A percentile compares a stretch with the other conserved stretches of the same genome.
Conservation (phyloP, 345 rosid species). For the Gossypium arboreum region DNA sequence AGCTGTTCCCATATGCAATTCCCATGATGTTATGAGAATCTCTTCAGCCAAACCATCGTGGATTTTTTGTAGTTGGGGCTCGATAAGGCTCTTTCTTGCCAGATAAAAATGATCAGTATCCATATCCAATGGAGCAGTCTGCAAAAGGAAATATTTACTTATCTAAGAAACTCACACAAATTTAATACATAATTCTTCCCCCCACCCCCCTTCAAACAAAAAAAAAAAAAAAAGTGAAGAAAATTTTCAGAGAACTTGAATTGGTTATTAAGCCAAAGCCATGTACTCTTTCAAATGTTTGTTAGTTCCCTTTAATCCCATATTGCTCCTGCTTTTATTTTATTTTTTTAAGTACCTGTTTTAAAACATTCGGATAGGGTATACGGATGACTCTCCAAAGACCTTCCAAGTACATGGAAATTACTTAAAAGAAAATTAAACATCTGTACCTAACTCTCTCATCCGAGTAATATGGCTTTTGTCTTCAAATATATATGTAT, state of each 20-base stretch:
- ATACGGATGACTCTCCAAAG: not conserved
- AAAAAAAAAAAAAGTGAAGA: not conserved
- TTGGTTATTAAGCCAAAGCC: not conserved
- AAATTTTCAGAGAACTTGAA: not conserved
- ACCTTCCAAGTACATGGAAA: not conserved
- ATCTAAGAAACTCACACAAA: not conserved
- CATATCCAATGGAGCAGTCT: slow-evolving; percentile 89
- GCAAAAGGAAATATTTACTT: slow-evolving; percentile 22
- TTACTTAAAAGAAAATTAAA: not conserved
- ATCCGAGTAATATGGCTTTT: not conserved
- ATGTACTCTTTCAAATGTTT: slow-evolving; percentile 5
- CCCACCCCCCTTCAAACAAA: too few species aligned
- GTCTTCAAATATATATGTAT: not conserved
- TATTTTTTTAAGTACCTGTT: not conserved
- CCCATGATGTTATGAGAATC: slow-evolving; percentile 74
- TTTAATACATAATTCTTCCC: not conserved
- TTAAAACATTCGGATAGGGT: not conserved
- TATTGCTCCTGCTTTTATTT: not conserved
- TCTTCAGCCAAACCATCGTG: slow-evolving; percentile 77
- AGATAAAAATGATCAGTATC: slow-evolving; percentile 63
- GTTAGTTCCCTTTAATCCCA: not conserved
- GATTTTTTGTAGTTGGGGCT: slow-evolving; percentile 54
- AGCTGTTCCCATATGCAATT: slow-evolving; percentile 56
- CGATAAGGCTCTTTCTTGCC: slow-evolving; percentile 50
- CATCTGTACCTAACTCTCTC: not conserved